Evolutionary conservation across 306 rosid species (phyloP), one percentile per base, ranked within the genome.

Genomic region (Ammopiptanthus mongolicus): DNA sequence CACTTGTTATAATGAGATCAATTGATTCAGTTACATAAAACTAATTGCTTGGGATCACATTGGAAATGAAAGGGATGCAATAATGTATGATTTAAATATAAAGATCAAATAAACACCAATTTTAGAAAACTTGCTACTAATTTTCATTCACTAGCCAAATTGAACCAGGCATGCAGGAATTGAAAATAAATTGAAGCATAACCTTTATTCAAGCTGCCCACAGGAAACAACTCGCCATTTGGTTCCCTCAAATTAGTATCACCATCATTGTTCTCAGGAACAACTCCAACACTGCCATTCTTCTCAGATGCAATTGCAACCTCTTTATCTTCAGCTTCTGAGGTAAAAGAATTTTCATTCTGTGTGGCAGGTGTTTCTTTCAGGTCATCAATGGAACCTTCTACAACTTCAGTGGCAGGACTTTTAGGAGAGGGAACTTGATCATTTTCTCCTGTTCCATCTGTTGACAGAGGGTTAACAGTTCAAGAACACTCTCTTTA

Each of bases 181-280:
- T 76, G 23, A 21, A 61, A 79, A 77, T 1, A 29, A 63, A 57
- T 22, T n/a, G 17, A 75, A 53, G 60, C 56, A 87, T 70, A 67
- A 80, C 90, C 91, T 88, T 65, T 71, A 64, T 71, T 83, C 73
- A 65, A 78, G 74, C 72, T 75, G 51, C 62, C 87, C 75, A 70
- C 64, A 6, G 71, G 79, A 47, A 85, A 55, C 76, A 84, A 31
- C 74, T 39, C 67, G 3, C 61, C 79, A 68, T 29, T 71, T 78
- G 61, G 71, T 68, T 53, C 84, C 57, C 75, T 80, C 75, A 83
- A 78, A 79, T 67, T 34, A 50, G 73, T 44, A 33, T 63, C 81
- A 64, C 21, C 3, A 9, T 46, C 82, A 75, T 42, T 79, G 69
- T 75, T 75, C 81, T 85, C 75, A 14, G 76, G 62, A 62, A 44